Evolutionary conservation across 2,329 filamentous ascomycete genomes (phyloP).

Genomic region (Pezicula carpinea): DNA sequence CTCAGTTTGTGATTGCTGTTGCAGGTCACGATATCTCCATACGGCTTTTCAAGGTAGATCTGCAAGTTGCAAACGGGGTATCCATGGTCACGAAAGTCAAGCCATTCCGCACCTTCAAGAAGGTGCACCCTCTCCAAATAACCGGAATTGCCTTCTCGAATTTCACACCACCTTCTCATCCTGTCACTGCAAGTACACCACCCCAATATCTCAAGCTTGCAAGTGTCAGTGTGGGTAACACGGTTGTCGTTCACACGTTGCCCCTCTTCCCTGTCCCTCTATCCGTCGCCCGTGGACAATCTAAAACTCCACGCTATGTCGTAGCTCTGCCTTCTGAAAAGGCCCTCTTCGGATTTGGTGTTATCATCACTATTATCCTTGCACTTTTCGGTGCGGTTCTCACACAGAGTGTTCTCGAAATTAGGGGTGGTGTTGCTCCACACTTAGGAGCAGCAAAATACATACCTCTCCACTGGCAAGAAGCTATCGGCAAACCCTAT

Average conservation of each 20-base stretch:
- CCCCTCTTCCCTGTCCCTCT: slow-evolving; percentile 28
- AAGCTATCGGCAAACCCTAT: slow-evolving; percentile 22
- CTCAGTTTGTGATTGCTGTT: slow-evolving; percentile 77
- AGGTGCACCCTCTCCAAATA: slow-evolving; percentile 53
- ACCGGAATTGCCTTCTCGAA: slow-evolving; percentile 55
- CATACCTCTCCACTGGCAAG: slow-evolving; percentile 20
- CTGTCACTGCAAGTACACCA: slow-evolving; percentile 23
- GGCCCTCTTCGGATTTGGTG: slow-evolving; percentile 16
- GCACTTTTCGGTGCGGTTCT: slow-evolving; percentile 20
- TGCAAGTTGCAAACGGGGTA: slow-evolving; percentile 42
- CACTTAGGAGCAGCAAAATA: slow-evolving; percentile 20
- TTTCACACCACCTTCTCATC: slow-evolving; percentile 21
- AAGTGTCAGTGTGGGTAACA: slow-evolving; percentile 28
- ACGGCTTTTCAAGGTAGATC: slow-evolving; percentile 72
- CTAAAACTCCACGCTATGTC: slow-evolving; percentile 26
- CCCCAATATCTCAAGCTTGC: slow-evolving; percentile 28
- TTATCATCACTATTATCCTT: slow-evolving; percentile 17
- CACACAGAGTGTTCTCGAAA: slow-evolving; percentile 26
- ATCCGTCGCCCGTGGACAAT: slow-evolving; percentile 23
- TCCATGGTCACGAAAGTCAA: slow-evolving; percentile 48
- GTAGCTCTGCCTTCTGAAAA: slow-evolving; percentile 24
- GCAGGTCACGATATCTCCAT: slow-evolving; percentile 78
- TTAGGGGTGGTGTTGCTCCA: slow-evolving; percentile 19
- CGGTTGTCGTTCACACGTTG: slow-evolving; percentile 30
- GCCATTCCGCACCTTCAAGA: slow-evolving; percentile 47